Evolutionary conservation across 2,329 filamentous ascomycete genomes (phyloP).

Genomic region (Apiospora saccharicola): DNA sequence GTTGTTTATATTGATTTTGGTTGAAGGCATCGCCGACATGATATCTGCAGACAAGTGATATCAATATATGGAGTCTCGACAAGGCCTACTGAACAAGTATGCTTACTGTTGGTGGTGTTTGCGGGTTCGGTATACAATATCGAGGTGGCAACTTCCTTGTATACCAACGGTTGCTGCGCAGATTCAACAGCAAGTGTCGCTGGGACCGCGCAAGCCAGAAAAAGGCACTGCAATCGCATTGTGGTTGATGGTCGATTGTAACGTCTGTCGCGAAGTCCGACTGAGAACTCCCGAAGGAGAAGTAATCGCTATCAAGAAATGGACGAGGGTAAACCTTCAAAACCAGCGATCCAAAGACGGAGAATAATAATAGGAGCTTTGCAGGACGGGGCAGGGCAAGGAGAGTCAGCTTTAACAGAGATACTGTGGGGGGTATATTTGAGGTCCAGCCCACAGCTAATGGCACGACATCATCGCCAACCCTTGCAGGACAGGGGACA

Average conservation of each 20-base stretch:
- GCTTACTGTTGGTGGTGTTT: constrained; percentile 27
- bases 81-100: neutral
- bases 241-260: neutral
- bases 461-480: constrained; percentile 22
- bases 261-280: constrained; percentile 7
- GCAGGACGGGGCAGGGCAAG: constrained; percentile 12
- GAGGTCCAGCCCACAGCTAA: constrained; percentile 8
- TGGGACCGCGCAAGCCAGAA: constrained; percentile 24
- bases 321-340: constrained; percentile 10
- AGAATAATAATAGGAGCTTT: constrained; percentile 11
- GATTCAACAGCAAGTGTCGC: constrained; percentile 7
- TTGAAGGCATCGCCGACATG: constrained; percentile 23
- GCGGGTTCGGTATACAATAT: constrained; percentile 24
- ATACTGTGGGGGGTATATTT: constrained; percentile 21
- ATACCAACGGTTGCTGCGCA: constrained; percentile 21
- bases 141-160: constrained; percentile 22
- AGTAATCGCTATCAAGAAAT: neutral
- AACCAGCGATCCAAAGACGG: neutral
- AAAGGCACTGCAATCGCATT: constrained; percentile 26
- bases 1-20: constrained; percentile 1
- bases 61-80: neutral
- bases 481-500: constrained; percentile 19
- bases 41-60: neutral
- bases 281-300: constrained; percentile 10
- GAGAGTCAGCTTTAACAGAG: constrained; percentile 20